Base-by-base conservation (phyloP, 345 rosid species). In the Viola odorata region DNA sequence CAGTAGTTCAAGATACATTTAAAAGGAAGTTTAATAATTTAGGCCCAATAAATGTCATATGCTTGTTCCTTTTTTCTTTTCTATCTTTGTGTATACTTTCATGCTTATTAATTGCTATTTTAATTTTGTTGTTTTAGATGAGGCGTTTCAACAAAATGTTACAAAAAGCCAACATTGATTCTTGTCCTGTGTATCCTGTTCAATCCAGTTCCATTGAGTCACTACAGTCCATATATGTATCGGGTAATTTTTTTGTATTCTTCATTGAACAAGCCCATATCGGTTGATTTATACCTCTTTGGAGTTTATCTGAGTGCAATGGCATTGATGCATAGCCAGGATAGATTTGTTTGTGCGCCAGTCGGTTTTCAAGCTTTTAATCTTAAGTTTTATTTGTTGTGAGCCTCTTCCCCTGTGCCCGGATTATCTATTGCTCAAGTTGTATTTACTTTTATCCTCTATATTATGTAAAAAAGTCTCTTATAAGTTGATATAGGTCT, bases 121-220 rank as follows among this genome's bases (percentile, higher is more conserved):
- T 16, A 39, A 40, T 62, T 69, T 55, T 23, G 32, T 23, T 23
- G 32, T 79, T 80, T 72, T 80, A 90, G 97, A 89, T 82, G 45
- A 90, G 75, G 68, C 89, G 87, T 41, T 90, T 94, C 74, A 75
- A 78, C 65, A 86, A 83, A 78, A 48, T 88, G 66, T 64, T 90
- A 60, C 82, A 70, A 80, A 90, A 90, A 79, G 92, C 85, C 51
- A 88, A 80, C 68, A 80, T 62, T 56, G 75, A 75, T 58, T 78
- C 88, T 11, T 87, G 89, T 76, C 81, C 89, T 47, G 68, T 45
- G 61, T 73, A 81, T 69, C 49, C 85, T 15, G 57, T 94, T 68
- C 78, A 82, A 23, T 63, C 85, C 6, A 6, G 62, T 53, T 80
- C 81, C 54, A 57, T 90, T 0, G 92, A 82, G 70, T 64, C 83